phyloP scores from a whole-genome alignment of 768 basidiomycete genomes.

The Tulasnella sp. region DNA sequence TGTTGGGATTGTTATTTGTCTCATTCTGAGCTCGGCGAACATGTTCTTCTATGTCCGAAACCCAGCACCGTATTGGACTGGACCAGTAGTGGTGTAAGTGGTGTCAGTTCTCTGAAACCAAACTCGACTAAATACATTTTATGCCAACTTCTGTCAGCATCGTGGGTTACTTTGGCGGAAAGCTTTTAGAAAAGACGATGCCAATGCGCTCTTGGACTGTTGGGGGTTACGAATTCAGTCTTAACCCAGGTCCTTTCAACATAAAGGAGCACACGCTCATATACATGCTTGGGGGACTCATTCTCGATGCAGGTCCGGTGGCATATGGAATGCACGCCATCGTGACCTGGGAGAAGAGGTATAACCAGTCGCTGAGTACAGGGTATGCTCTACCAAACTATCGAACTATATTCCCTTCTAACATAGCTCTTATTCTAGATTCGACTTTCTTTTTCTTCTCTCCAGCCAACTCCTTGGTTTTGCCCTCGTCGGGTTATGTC shows the following conservation, averaged over 20 bases:
- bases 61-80: conserved; percentile 78
- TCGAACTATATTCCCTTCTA: too few species aligned
- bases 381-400: conserved; percentile 41
- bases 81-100: conserved; percentile 64
- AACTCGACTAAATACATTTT: too few species aligned
- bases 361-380: conserved; percentile 59
- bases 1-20: conserved; percentile 55
- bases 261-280: conserved; percentile 95
- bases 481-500: conserved; percentile 82
- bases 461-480: conserved; percentile 93
- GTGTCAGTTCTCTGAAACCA: neutral
- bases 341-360: conserved; percentile 78
- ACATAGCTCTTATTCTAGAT: conserved; percentile 36
- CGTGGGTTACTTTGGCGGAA: conserved; percentile 85
- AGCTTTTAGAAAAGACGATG: conserved; percentile 72
- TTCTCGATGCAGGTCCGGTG: conserved; percentile 33
- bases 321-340: conserved; percentile 75
- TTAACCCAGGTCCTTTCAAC: conserved; percentile 95
- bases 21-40: conserved; percentile 69
- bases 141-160: conserved; percentile 40
- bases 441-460: conserved; percentile 70
- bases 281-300: conserved; percentile 81
- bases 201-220: conserved; percentile 63
- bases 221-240: conserved; percentile 60
- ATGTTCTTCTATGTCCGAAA: conserved; percentile 93